These are phyloP conservation scores for Plasmopara viticola DNA, from an alignment of 352 stramenopile species.

Conservation along the genomic window DNA sequence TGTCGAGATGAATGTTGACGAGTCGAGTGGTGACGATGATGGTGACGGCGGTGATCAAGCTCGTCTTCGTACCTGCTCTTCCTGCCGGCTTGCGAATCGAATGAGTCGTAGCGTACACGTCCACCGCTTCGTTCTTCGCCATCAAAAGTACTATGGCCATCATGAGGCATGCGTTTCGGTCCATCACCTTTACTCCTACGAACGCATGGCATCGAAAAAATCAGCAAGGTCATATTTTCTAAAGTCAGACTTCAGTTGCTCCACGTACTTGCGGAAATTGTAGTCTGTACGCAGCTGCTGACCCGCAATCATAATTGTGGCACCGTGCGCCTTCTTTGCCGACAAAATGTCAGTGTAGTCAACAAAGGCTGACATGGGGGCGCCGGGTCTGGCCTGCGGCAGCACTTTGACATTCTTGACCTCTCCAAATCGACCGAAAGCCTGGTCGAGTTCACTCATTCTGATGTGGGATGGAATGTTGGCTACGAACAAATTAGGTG, in stretches of 20 bases:
- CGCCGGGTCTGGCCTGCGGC: constrained; percentile 30
- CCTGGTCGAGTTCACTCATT: constrained; percentile 49
- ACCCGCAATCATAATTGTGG: constrained; percentile 35
- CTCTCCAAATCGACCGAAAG: constrained; percentile 51
- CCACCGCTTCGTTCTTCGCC: constrained; percentile 9
- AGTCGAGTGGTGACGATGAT: constrained; percentile 24
- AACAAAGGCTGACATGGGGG: constrained; percentile 59
- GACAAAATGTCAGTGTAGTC: constrained; percentile 40
- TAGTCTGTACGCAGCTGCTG: constrained; percentile 46
- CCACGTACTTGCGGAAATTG: constrained; percentile 40
- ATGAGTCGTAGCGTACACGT: constrained; percentile 18
- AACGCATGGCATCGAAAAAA: not conserved
- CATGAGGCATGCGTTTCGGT: constrained; percentile 13
- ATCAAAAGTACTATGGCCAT: constrained; percentile 14
- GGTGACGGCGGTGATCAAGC: constrained; percentile 15
- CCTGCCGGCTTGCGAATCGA: constrained; percentile 15
- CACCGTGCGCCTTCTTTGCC: constrained; percentile 39
- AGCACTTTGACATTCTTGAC: constrained; percentile 63
- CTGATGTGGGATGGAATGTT: constrained; percentile 62
- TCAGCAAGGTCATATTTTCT: not conserved
- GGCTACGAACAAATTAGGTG: constrained; percentile 50
- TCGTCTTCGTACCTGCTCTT: constrained; percentile 22
- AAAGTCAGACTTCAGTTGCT: not conserved
- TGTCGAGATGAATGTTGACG: constrained; percentile 26
- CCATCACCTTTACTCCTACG: constrained; percentile 22